phyloP scores from a whole-genome alignment of 345 rosid genomes.

The Moringa oleifera region DNA sequence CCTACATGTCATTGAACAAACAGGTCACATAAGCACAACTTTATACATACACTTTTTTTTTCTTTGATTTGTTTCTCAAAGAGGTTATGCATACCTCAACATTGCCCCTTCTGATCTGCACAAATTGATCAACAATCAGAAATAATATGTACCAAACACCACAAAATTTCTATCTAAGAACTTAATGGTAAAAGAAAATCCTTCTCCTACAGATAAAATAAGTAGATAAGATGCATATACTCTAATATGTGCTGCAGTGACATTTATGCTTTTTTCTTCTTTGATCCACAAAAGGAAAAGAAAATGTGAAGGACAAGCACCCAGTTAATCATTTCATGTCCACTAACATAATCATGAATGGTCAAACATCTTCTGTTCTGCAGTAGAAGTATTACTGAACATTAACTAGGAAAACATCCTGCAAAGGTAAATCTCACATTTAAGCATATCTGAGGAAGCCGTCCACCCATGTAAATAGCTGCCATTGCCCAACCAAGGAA shows the following conservation, averaged over 20 bases:
- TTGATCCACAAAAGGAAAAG: not conserved
- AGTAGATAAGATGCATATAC: too few relatives aligned
- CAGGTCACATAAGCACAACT: too few relatives aligned
- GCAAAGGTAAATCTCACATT: constrained; percentile 41
- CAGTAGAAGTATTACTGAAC: not conserved
- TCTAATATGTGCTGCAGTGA: too few relatives aligned
- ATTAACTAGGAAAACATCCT: not conserved
- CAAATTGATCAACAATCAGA: constrained; percentile 11
- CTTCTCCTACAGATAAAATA: not conserved
- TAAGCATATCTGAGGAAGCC: constrained; percentile 81
- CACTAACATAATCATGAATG: too few relatives aligned
- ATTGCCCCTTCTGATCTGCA: constrained; percentile 77
- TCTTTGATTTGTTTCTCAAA: not conserved
- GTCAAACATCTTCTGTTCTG: too few relatives aligned
- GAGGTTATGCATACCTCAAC: constrained; percentile 44
- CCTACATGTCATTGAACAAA: constrained; percentile 29
- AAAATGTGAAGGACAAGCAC: not conserved
- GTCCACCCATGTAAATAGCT: constrained; percentile 82
- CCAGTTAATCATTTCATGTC: too few relatives aligned
- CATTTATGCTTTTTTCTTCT: too few relatives aligned
- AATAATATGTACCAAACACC: not conserved
- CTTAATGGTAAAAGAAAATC: not conserved
- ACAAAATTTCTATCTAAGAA: too few relatives aligned
- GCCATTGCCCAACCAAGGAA: constrained; percentile 89
- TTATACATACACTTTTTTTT: too few relatives aligned